phyloP scores from a whole-genome alignment of 1,284 basidiomycete species.

The Puccinia hordei region DNA sequence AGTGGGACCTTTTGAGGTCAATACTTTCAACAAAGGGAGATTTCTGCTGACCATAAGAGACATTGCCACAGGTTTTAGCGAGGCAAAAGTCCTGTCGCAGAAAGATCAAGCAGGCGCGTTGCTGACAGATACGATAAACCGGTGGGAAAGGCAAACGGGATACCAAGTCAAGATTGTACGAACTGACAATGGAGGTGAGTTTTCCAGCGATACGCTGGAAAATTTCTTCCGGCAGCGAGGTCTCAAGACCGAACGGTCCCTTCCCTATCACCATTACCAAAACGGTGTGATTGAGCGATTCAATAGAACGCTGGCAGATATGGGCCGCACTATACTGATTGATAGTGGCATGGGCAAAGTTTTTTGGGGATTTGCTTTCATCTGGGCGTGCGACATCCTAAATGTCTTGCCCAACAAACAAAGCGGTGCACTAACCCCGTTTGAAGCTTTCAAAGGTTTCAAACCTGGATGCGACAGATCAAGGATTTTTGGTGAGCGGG shows the following conservation, averaged over 20 bases:
- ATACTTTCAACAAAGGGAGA: background rate
- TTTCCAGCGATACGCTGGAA: no score
- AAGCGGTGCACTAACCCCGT: no score
- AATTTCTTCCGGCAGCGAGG: background rate
- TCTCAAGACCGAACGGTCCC: background rate
- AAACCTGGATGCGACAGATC: no score
- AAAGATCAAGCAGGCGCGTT: no score
- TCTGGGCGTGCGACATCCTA: no score
- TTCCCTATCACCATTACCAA: background rate
- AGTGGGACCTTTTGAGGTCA: background rate
- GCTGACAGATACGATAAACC: no score
- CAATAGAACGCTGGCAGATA: background rate
- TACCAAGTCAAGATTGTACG: no score
- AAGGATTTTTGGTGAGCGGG: background rate
- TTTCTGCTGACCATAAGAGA: background rate
- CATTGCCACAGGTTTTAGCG: no score
- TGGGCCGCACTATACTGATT: background rate
- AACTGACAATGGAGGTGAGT: no score
- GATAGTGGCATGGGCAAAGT: background rate
- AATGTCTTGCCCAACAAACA: no score
- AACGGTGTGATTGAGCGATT: background rate
- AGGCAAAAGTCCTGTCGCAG: background rate
- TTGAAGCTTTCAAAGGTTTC: no score
- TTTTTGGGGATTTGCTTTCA: background rate
- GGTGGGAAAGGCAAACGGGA: no score